Percentiles rank a stretch among this genome's conserved stretches.
Conservation (phyloP, 2,329 filamentous ascomycete species). For the Eutypella sp. region DNA sequence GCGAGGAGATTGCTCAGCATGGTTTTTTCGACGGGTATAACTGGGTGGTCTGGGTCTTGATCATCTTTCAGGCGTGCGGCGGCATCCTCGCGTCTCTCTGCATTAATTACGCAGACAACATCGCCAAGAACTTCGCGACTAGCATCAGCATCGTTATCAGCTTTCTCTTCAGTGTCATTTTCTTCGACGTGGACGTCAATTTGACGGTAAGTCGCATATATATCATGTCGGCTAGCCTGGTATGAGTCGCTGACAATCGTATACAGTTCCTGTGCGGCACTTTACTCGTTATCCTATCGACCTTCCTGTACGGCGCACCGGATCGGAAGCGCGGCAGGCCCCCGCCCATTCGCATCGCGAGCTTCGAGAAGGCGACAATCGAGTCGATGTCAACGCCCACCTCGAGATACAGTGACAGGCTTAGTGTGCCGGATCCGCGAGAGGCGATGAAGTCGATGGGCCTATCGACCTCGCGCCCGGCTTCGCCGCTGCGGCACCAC, state of each 20-base stretch:
- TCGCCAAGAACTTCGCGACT: constrained; percentile 89
- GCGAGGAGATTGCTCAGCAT: constrained; percentile 71
- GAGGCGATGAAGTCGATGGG: constrained; percentile 24
- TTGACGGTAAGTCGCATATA: constrained; percentile 53
- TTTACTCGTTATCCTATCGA: constrained; percentile 70
- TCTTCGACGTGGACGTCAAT: constrained; percentile 77
- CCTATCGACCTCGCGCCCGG: constrained; percentile 27
- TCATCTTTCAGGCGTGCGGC: constrained; percentile 75
- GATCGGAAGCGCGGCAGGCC: constrained; percentile 58
- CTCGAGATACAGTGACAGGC: constrained; percentile 20
- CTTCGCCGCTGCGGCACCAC: constrained; percentile 27
- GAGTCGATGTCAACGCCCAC: constrained; percentile 36
- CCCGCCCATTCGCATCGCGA: constrained; percentile 62
- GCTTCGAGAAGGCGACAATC: constrained; percentile 70
- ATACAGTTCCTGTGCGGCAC: constrained; percentile 77
- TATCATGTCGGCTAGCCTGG: not conserved
- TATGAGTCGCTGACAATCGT: constrained; percentile 6
- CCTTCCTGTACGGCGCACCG: constrained; percentile 75
- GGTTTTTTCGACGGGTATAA: constrained; percentile 97
- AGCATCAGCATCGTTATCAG: constrained; percentile 88
- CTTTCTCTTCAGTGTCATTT: constrained; percentile 76
- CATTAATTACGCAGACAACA: constrained; percentile 81
- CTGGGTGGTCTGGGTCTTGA: constrained; percentile 81
- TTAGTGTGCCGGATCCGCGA: constrained; percentile 25
- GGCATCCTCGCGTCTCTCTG: constrained; percentile 80